These are phyloP conservation scores for Annulohypoxylon moriforme DNA, from an alignment of 495 filamentous ascomycete genomes.

Conservation along the genomic window DNA sequence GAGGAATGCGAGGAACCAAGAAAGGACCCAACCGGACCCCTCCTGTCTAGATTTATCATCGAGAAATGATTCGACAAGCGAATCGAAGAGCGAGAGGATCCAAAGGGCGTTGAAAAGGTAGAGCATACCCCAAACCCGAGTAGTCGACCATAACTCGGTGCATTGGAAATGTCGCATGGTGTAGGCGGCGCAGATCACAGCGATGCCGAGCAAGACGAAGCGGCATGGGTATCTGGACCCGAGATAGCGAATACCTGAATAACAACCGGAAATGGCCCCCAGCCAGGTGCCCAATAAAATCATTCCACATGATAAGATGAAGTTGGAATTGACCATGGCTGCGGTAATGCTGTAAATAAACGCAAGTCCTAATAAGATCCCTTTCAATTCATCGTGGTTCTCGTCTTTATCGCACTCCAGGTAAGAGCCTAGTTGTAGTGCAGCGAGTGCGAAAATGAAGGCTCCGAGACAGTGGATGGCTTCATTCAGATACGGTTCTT, in stretches of 20 bases:
- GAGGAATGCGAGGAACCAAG: background rate
- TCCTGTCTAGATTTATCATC: background rate
- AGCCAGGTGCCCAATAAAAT: background rate
- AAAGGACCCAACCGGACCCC: background rate
- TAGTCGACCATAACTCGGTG: background rate
- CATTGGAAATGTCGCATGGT: constrained; percentile 5
- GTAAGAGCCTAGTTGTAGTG: background rate
- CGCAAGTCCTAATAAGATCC: background rate
- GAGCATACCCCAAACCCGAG: constrained; percentile 6
- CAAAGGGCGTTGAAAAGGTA: constrained; percentile 7
- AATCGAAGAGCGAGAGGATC: background rate
- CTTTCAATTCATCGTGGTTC: background rate
- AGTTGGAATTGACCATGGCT: background rate
- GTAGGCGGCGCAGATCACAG: background rate
- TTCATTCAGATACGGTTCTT: constrained; percentile 14
- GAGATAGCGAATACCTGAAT: background rate
- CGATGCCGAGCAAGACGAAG: constrained; percentile 6
- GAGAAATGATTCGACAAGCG: background rate
- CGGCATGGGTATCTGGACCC: background rate
- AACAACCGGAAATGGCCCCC: too few relatives aligned
- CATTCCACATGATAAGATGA: constrained; percentile 20
- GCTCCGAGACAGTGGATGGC: constrained; percentile 14
- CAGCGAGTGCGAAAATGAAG: constrained; percentile 9
- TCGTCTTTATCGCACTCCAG: background rate
- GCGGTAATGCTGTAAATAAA: background rate